A percentile compares a stretch with the other conserved stretches of the same genome.
phyloP scores from a whole-genome alignment of 345 rosid genomes.

The Sisymbrium altissimum region DNA sequence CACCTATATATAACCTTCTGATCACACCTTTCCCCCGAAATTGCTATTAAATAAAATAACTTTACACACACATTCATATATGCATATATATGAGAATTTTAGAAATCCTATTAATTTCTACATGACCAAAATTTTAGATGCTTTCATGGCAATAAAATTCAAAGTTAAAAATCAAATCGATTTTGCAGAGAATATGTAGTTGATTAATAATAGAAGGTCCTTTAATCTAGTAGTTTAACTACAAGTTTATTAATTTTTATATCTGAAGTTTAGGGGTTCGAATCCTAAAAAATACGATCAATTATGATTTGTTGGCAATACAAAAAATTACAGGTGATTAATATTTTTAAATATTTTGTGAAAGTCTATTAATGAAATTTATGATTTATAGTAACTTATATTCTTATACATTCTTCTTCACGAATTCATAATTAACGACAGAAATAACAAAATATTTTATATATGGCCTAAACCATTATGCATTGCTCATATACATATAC shows the following conservation, averaged over 20 bases:
- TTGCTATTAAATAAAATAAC: not conserved
- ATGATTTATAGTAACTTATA: not conserved
- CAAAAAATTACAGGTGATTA: not conserved
- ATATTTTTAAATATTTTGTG: not conserved
- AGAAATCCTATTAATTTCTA: not conserved
- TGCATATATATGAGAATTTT: not conserved
- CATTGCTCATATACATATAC: not conserved
- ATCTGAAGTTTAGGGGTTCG: no score
- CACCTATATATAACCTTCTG: slow-evolving; percentile 32
- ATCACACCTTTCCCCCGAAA: not conserved
- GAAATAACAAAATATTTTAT: not conserved
- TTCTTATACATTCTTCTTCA: not conserved
- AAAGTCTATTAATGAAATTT: not conserved
- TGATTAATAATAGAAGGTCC: no score
- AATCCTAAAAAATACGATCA: not conserved
- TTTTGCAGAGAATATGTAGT: no score
- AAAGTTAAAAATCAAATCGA: no score
- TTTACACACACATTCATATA: not conserved
- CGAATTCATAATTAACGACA: not conserved
- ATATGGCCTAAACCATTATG: not conserved
- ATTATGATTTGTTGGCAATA: not conserved
- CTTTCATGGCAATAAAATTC: not conserved
- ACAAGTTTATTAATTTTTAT: no score
- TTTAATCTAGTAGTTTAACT: no score
- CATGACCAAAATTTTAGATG: not conserved